A percentile compares a stretch with the other conserved stretches of the same genome.
Evolutionary conservation across 352 stramenopile species (phyloP).

Genomic region (Aphanomyces cochlioides): DNA sequence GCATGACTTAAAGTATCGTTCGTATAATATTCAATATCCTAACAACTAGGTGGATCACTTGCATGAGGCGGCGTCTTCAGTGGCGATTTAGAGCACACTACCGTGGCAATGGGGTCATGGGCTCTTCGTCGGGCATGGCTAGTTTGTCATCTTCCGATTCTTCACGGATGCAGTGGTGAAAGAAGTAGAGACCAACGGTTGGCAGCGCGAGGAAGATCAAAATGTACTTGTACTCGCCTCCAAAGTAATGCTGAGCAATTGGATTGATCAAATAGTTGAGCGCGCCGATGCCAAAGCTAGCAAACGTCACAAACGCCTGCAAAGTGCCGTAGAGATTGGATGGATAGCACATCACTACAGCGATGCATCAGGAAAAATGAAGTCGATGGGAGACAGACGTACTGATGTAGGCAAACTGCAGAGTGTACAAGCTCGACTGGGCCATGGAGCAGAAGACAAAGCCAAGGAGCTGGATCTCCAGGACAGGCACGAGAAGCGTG

Average conservation of each 20-base stretch:
- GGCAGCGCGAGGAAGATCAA: slow-evolving; percentile 51
- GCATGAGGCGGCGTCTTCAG: too few species aligned
- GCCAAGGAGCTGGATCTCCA: slow-evolving; percentile 54
- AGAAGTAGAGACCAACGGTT: slow-evolving; percentile 60
- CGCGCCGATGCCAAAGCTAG: slow-evolving; percentile 64
- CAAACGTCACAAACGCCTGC: slow-evolving; percentile 64
- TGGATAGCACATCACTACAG: slow-evolving; percentile 76
- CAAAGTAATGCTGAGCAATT: slow-evolving; percentile 65
- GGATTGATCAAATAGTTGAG: slow-evolving; percentile 76
- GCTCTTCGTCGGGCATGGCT: slow-evolving; percentile 19
- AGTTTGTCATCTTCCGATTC: slow-evolving; percentile 47
- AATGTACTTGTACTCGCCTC: slow-evolving; percentile 59
- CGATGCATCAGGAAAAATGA: neutral
- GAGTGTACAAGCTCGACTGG: slow-evolving; percentile 65
- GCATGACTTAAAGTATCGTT: too few species aligned
- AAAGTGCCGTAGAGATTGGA: slow-evolving; percentile 70
- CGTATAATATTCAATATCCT: too few species aligned
- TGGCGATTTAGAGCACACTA: too few species aligned
- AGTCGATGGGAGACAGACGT: slow-evolving; percentile 32
- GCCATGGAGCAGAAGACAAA: slow-evolving; percentile 76
- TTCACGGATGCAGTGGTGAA: slow-evolving; percentile 50
- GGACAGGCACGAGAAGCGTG: slow-evolving; percentile 57
- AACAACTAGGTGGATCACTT: too few species aligned
- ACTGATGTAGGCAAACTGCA: slow-evolving; percentile 87
- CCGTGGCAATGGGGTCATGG: slow-evolving; percentile 15